Conservation (phyloP, 2,329 filamentous ascomycete species). For the Plectosphaerella sp. region DNA sequence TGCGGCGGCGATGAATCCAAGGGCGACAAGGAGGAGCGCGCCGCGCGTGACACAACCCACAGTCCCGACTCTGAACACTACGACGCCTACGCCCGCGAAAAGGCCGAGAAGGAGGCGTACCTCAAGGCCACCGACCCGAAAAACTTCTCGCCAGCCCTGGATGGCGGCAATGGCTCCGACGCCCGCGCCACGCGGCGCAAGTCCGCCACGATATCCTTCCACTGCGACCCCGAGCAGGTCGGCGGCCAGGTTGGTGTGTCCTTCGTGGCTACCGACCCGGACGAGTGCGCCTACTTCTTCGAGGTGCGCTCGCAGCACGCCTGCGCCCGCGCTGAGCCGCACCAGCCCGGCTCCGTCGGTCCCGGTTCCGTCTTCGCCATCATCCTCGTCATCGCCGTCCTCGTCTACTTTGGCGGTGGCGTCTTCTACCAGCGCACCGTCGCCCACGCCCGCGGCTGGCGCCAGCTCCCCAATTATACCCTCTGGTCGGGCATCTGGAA, state of each 20-base stretch:
- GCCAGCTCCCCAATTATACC: conserved; percentile 89
- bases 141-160: conserved; percentile 2
- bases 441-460: conserved; percentile 90
- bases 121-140: neutral
- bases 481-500: conserved; percentile 86
- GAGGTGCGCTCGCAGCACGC: conserved; percentile 83
- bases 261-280: conserved; percentile 78
- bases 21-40: conserved; percentile 16
- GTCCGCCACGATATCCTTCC: conserved; percentile 85
- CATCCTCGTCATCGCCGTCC: conserved; percentile 70
- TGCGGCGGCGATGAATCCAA: conserved; percentile 50
- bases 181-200: conserved; percentile 50
- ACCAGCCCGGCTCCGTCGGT: conserved; percentile 68
- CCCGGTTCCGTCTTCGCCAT: conserved; percentile 80
- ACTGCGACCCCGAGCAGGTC: conserved; percentile 81
- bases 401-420: conserved; percentile 88
- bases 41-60: conserved; percentile 13
- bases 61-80: conserved; percentile 4
- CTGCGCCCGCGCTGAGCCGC: conserved; percentile 63
- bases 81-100: conserved; percentile 20
- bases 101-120: conserved; percentile 26
- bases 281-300: conserved; percentile 95
- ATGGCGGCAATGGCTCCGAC: conserved; percentile 24
- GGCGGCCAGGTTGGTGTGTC: conserved; percentile 65
- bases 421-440: conserved; percentile 95